Evolutionary conservation across 2,329 filamentous ascomycete species (phyloP).

Genomic region (Colletotrichum nymphaeae): DNA sequence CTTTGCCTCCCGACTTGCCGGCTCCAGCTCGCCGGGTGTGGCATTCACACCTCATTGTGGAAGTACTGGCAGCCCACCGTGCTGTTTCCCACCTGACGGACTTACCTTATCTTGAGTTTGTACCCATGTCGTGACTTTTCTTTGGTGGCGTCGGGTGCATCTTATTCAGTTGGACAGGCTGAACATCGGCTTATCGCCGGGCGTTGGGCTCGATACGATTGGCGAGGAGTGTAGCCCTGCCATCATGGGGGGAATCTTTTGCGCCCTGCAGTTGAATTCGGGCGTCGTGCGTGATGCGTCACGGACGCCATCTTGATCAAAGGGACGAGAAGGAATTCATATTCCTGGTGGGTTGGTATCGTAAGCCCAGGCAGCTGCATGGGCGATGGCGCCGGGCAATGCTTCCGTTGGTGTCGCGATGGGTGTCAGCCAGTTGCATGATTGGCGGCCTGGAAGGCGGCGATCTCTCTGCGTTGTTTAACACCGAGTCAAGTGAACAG

Average conservation of each 20-base stretch:
- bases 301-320: background rate
- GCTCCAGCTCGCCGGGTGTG: background rate
- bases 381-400: background rate
- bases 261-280: background rate
- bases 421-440: background rate
- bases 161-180: background rate
- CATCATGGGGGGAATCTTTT: background rate
- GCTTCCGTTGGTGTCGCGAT: background rate
- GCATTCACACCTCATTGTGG: background rate
- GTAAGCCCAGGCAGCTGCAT: background rate
- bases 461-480: background rate
- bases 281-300: background rate
- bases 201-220: background rate
- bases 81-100: background rate
- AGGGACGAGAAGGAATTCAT: background rate
- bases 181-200: conserved; percentile 13
- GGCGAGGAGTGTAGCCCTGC: background rate
- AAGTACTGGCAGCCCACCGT: background rate
- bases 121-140: too few relatives aligned
- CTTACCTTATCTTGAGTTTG: too few relatives aligned
- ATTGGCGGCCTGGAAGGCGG: background rate
- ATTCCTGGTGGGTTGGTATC: background rate
- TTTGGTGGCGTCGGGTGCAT: too few relatives aligned
- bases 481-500: background rate
- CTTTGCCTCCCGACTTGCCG: background rate